phyloP scores from a whole-genome alignment of 129 eudicot genomes.

The Silybum marianum region DNA sequence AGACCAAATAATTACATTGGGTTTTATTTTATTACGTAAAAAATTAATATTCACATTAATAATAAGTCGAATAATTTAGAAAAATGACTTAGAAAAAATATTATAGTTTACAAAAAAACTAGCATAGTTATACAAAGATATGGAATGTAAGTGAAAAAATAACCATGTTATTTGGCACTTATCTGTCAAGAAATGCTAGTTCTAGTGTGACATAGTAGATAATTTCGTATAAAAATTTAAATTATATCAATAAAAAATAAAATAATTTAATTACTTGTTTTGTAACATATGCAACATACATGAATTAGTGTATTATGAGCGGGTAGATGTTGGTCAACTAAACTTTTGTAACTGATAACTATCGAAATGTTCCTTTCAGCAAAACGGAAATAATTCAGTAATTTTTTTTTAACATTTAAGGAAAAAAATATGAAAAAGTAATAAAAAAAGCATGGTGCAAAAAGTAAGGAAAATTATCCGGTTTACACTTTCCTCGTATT shows the following conservation, averaged over 20 bases:
- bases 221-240: background rate
- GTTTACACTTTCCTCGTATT: background rate
- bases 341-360: slow-evolving; percentile 15
- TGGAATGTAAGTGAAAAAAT: background rate
- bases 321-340: background rate
- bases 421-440: background rate
- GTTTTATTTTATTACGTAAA: no score
- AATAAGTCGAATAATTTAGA: no score
- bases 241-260: no score
- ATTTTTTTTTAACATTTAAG: background rate
- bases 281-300: background rate
- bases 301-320: background rate
- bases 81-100: background rate
- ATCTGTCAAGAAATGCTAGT: background rate
- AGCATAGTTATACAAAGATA: no score
- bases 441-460: background rate
- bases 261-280: background rate
- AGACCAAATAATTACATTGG: no score
- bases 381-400: no score
- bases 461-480: background rate
- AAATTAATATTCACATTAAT: no score
- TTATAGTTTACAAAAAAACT: background rate
- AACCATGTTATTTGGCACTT: background rate
- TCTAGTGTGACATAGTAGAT: no score
- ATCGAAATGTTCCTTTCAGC: slow-evolving; percentile 10